Conservation (phyloP, 352 stramenopile genomes). For the Phytophthora podocarpi region DNA sequence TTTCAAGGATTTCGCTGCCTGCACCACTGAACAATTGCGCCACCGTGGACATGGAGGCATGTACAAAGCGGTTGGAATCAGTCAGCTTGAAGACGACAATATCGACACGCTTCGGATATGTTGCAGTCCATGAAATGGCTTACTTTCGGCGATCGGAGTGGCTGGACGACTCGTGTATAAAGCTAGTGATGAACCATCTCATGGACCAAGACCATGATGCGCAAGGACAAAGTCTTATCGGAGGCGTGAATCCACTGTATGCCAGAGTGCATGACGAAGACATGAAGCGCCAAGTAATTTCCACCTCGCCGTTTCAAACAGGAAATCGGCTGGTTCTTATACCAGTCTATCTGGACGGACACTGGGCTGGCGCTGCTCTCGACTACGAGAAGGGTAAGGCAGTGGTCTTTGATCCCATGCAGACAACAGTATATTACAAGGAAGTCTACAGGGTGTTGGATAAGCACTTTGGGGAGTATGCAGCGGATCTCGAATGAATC, state of each 20-base stretch:
- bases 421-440: not conserved
- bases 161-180: too few species aligned
- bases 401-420: not conserved
- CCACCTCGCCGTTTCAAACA: not conserved
- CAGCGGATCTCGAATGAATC: too few species aligned
- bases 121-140: too few species aligned
- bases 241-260: constrained; percentile 2
- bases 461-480: not conserved
- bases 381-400: not conserved
- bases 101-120: too few species aligned
- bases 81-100: too few species aligned
- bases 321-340: too few species aligned
- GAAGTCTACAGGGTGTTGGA: not conserved
- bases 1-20: not conserved
- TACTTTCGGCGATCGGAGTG: too few species aligned
- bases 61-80: too few species aligned
- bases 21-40: constrained; percentile 3
- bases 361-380: not conserved
- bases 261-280: not conserved
- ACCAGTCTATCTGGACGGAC: not conserved
- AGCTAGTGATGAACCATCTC: too few species aligned
- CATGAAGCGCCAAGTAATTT: not conserved
- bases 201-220: too few species aligned
- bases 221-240: too few species aligned
- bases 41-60: too few species aligned